phyloP scores from a whole-genome alignment of 768 basidiomycete genomes.

The Psilocybe subaeruginosa region DNA sequence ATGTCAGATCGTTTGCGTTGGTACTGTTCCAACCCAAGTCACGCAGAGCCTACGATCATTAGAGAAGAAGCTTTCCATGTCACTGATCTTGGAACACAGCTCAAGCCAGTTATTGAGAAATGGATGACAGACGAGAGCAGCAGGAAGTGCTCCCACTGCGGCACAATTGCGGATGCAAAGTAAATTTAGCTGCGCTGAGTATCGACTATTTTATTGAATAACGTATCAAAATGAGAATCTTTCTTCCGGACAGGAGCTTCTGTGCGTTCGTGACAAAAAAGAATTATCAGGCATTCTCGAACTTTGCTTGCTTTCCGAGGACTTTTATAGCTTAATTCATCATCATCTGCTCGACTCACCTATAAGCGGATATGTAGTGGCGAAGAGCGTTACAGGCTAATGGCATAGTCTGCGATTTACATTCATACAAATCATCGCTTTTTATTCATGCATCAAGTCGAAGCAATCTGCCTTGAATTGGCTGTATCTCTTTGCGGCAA shows the following conservation, averaged over 20 bases:
- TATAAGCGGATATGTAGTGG: no score
- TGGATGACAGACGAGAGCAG: slow-evolving; percentile 74
- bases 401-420: neutral
- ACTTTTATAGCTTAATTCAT: no score
- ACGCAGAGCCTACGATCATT: slow-evolving; percentile 43
- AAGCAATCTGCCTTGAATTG: neutral
- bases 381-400: neutral
- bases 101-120: slow-evolving; percentile 86
- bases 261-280: no score
- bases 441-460: no score
- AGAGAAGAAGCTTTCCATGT: slow-evolving; percentile 84
- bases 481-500: neutral
- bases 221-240: neutral
- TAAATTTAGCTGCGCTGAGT: slow-evolving; percentile 16
- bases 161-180: slow-evolving; percentile 43
- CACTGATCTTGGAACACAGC: slow-evolving; percentile 88
- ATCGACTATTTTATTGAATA: no score
- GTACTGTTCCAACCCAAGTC: slow-evolving; percentile 77
- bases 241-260: neutral
- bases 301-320: no score
- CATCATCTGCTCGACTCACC: no score
- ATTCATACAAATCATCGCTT: no score
- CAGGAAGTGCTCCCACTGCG: slow-evolving; percentile 76
- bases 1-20: slow-evolving; percentile 82
- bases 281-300: no score